Base-by-base conservation (phyloP, 208 protist genomes). In the Wallacemonas rigidus region DNA sequence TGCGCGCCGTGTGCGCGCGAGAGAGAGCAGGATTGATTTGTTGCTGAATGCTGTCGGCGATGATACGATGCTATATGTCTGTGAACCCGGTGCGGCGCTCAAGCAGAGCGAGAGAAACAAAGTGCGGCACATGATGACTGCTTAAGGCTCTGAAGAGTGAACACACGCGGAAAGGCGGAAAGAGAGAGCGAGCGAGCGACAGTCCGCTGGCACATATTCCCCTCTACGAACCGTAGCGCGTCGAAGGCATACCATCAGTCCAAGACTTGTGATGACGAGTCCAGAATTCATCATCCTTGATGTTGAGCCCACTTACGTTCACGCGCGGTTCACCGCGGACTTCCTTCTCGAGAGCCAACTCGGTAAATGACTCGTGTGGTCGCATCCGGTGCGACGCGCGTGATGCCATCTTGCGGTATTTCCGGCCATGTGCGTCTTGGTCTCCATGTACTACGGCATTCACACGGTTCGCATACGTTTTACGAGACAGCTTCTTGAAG, bases 391-490 rank as follows among this genome's bases (percentile, higher is more conserved):
- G 79, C 44, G 75, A 87, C 11, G 84, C 62, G 2, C 80, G 69
- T 9, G 55, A 39, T 55, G 85, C 60, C 75, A 96, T 83, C 48
- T 79, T 85, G 5, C 86, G 75, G 75, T 91, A 93, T 53, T 88
- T 88, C 3, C 89, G 80, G 8, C 92, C 92, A 69, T 93, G 83
- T 58, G 92, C 89, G 69, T 97, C 89, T 64, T 95, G 92, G 55
- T 94, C 90, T 35, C 92, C 92, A 60, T 95, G 89, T 12, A 91
- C 82, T 63, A 97, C 80, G 35, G 90, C 92, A 60, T 93, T 95
- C 44, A 94, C 90, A 38, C 92, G 86, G 68, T 97, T 93, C 1
- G 90, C 90, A 69, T 93, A 97, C 3, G 75, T 74, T 62, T 95
- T 93, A 11, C 89, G 80, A 0, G 92, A 97, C 14, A 97, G 70